These are phyloP conservation scores for Penicillium pulvis DNA, from an alignment of 495 filamentous ascomycete species.

Conservation along the genomic window DNA sequence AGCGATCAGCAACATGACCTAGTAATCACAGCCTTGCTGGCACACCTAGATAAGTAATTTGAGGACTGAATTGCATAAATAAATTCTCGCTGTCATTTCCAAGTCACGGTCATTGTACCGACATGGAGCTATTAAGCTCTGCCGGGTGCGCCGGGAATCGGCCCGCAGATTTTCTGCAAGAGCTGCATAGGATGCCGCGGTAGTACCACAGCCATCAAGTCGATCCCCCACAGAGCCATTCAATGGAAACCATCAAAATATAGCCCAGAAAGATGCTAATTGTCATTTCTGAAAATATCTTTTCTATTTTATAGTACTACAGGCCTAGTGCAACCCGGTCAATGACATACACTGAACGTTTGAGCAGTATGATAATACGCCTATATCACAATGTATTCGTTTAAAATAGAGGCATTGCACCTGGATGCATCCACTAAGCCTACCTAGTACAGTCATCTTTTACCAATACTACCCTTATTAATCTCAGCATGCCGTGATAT, in stretches of 20 bases:
- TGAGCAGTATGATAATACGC: no score
- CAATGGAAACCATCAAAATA: no score
- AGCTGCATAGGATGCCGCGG: neutral
- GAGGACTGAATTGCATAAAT: neutral
- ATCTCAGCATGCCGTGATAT: neutral
- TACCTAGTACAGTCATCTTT: no score
- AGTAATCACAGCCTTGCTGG: neutral
- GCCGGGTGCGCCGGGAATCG: neutral
- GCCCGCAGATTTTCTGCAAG: neutral
- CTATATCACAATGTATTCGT: neutral
- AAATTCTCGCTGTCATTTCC: neutral
- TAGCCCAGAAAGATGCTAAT: no score
- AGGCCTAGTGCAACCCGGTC: no score
- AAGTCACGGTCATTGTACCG: neutral
- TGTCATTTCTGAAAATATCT: no score
- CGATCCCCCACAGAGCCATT: no score
- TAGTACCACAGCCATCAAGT: neutral
- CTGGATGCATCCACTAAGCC: no score
- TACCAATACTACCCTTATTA: no score
- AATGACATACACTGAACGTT: no score
- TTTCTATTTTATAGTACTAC: no score
- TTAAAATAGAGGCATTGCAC: no score
- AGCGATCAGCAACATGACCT: neutral
- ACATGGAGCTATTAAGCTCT: neutral
- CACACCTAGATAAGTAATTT: neutral